These are phyloP conservation scores for Talaromyces sp. DNA, from an alignment of 2,329 filamentous ascomycete species.

Conservation along the genomic window DNA sequence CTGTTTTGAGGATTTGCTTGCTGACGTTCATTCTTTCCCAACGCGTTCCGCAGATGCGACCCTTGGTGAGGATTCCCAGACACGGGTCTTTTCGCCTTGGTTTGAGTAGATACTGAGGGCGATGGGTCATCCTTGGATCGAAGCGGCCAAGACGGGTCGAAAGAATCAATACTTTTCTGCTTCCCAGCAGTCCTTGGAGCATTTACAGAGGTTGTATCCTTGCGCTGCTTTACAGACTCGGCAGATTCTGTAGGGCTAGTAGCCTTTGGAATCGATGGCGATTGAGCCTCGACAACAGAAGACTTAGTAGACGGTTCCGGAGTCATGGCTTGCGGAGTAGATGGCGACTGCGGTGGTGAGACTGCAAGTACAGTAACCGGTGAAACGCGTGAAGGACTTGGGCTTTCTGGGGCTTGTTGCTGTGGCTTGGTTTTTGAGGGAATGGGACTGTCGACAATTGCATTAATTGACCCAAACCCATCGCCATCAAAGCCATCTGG, in stretches of 20 bases:
- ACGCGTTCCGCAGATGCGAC: constrained; percentile 12
- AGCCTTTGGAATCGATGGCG: background rate
- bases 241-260: background rate
- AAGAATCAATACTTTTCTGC: background rate
- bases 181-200: background rate
- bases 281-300: background rate
- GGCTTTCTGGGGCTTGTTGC: constrained; percentile 15
- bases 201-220: background rate
- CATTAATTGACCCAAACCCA: constrained; percentile 48
- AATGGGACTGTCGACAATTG: constrained; percentile 39
- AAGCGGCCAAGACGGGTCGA: constrained; percentile 12
- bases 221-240: background rate
- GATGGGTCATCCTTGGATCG: background rate
- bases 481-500: constrained; percentile 34
- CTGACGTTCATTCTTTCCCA: constrained; percentile 1
- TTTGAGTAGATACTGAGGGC: constrained; percentile 10
- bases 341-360: background rate
- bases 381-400: constrained; percentile 5
- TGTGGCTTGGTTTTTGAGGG: constrained; percentile 2
- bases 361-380: background rate
- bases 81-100: constrained; percentile 16
- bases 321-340: constrained; percentile 3
- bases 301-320: constrained; percentile 4
- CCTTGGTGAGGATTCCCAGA: constrained; percentile 17
- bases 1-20: constrained; percentile 2